Conservation (phyloP, 2,329 filamentous ascomycete genomes). For the Dothidotthia symphoricarpi region DNA sequence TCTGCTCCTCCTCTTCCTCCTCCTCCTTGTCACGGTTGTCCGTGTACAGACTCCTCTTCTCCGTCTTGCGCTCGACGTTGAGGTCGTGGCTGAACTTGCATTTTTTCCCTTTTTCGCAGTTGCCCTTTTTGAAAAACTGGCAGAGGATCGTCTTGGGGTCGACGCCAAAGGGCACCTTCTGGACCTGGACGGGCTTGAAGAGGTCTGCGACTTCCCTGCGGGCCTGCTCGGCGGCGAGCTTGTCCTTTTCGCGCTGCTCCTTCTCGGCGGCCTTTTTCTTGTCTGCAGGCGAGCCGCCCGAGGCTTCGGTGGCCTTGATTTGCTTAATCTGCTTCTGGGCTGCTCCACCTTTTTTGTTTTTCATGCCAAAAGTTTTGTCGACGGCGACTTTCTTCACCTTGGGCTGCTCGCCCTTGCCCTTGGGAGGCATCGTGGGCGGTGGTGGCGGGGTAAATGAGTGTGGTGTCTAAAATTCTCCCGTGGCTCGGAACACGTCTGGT, state of each 20-base stretch:
- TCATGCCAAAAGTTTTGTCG: constrained; percentile 99
- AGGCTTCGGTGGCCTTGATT: constrained; percentile 64
- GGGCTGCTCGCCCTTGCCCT: constrained; percentile 51
- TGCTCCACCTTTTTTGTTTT: constrained; percentile 95
- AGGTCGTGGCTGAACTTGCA: constrained; percentile 98
- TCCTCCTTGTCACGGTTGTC: constrained; percentile 75
- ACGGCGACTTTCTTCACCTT: constrained; percentile 66
- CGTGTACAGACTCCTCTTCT: constrained; percentile 88
- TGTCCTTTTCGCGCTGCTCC: constrained; percentile 73
- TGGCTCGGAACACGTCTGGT: constrained; percentile 14
- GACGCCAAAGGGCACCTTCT: constrained; percentile 96
- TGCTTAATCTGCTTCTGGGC: constrained; percentile 90
- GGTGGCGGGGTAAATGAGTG: constrained; percentile 8
- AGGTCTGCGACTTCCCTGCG: constrained; percentile 76
- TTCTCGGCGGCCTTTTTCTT: constrained; percentile 73
- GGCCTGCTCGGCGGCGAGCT: constrained; percentile 83
- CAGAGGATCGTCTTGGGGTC: constrained; percentile 97
- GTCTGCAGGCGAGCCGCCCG: constrained; percentile 71
- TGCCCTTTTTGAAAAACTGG: constrained; percentile 94
- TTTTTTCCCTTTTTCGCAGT: constrained; percentile 89
- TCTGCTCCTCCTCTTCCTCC: constrained; percentile 67
- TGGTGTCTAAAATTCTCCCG: constrained; percentile 1
- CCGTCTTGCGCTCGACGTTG: constrained; percentile 82
- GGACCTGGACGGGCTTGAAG: constrained; percentile 89
- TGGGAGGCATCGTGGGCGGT: constrained; percentile 66